Base-by-base conservation (phyloP, 2,329 filamentous ascomycete species). In the Botrytis fabae region DNA sequence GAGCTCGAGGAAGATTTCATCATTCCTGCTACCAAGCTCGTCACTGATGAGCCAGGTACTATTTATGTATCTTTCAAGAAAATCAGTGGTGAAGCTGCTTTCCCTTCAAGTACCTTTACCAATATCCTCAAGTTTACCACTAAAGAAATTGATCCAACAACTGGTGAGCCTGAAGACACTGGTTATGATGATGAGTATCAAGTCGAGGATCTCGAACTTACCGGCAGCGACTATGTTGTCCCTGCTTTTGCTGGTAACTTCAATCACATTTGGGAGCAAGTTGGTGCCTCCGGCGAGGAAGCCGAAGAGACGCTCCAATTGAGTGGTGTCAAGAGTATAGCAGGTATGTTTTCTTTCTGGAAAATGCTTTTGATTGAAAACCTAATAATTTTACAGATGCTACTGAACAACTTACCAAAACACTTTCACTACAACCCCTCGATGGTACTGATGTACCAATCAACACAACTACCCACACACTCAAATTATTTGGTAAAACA, bases 181-280 rank as follows among this genome's bases (percentile, higher is more conserved):
- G 96, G 96, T 63, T 98, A 98, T 82, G 95, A 98, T 70, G 96
- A 99, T 80, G 96, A 99, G 84, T 99, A 99, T 81, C 93, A 98
- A 84, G 92, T 98, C 74, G 94, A 96, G 75, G 94, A 98, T 81
- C 90, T 98, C 75, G 95, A 98, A 75, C 89, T 99, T 74, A 88
- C 90, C 28, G 96, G 95, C 73, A 94, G 94, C 77, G 96, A 99
- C 83, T 99, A 98, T 83, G 90, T 99, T 75, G 88, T 97, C 65
- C 96, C 96, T 32, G 92, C 94, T 2, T 99, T 97, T 82, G 95
- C 95, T 28, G 93, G 95, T 81, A 97, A 94, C 86, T 99, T 98
- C 82, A 94, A 93, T 81, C 94, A 97, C 80, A 89, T 98, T 65
- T 99, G 95, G 95, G 94, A 97, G 82, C 93, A 97, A 83, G 90